Conservation (phyloP, 441 rosid genomes). For the Eugenia klotzschiana region DNA sequence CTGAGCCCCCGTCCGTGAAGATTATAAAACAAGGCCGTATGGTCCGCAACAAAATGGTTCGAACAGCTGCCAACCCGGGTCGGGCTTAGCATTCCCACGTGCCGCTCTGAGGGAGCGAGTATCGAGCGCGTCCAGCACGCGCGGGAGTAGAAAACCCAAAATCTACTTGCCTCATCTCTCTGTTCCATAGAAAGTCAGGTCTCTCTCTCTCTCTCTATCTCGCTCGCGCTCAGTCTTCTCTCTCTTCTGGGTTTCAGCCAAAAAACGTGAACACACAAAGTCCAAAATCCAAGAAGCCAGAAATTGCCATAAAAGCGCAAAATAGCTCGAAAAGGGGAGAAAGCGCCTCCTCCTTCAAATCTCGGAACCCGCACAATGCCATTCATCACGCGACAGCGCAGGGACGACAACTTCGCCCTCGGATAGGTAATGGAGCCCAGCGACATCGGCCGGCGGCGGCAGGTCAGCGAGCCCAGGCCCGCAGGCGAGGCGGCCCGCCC, state of each 20-base stretch:
- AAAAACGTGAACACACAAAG: background rate
- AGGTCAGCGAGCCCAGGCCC: background rate
- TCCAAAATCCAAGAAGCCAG: background rate
- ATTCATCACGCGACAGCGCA: background rate
- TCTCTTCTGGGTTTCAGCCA: background rate
- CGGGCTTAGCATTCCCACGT: too few relatives aligned
- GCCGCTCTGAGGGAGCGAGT: background rate
- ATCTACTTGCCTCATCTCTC: background rate
- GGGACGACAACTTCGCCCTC: background rate
- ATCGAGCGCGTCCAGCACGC: background rate
- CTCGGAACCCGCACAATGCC: background rate
- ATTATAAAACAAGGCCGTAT: fast-evolving
- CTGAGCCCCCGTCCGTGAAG: background rate
- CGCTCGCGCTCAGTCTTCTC: background rate
- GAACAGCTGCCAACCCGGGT: too few relatives aligned
- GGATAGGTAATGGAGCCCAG: background rate
- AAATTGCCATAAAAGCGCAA: background rate
- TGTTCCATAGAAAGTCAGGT: background rate
- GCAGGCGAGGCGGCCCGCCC: slow-evolving; percentile 23
- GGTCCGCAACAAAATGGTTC: background rate
- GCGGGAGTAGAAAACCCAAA: background rate
- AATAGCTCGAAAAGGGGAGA: background rate
- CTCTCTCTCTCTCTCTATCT: background rate
- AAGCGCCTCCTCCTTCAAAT: background rate
- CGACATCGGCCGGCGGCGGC: background rate